These are phyloP conservation scores for Hypsizygus marmoreus DNA, from an alignment of 768 basidiomycete genomes.

Conservation along the genomic window DNA sequence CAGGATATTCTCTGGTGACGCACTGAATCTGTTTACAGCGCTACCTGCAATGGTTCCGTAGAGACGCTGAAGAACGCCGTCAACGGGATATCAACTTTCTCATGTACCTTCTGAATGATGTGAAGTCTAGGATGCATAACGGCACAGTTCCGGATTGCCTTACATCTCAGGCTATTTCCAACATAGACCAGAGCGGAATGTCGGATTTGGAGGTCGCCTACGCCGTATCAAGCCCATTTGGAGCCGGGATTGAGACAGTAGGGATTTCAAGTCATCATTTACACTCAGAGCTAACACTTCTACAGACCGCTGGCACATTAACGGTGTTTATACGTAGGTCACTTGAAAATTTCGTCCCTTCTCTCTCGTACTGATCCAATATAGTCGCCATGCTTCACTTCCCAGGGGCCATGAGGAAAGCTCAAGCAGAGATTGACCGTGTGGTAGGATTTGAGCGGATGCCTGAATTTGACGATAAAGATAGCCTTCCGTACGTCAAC, in stretches of 20 bases:
- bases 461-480: slow-evolving; percentile 39
- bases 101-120: slow-evolving; percentile 41
- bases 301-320: slow-evolving; percentile 33
- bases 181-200: slow-evolving; percentile 39
- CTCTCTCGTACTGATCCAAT: no score
- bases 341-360: neutral
- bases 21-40: slow-evolving; percentile 20
- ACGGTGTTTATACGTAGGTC: slow-evolving; percentile 33
- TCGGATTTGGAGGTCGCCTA: slow-evolving; percentile 46
- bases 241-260: slow-evolving; percentile 49
- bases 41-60: slow-evolving; percentile 46
- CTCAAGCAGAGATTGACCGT: slow-evolving; percentile 40
- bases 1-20: neutral
- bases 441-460: slow-evolving; percentile 39
- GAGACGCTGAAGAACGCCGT: slow-evolving; percentile 37
- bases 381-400: slow-evolving; percentile 43
- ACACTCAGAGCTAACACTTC: neutral
- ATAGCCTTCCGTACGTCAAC: slow-evolving; percentile 36
- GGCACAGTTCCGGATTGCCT: slow-evolving; percentile 43
- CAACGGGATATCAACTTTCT: slow-evolving; percentile 40
- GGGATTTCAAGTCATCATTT: neutral
- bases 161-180: slow-evolving; percentile 36
- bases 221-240: slow-evolving; percentile 45
- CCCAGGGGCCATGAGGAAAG: slow-evolving; percentile 38
- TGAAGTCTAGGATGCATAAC: slow-evolving; percentile 40